A percentile compares a stretch with the other conserved stretches of the same genome.
Conservation (phyloP, 805 yeast genomes). For the Pichia rugopelliculosa region DNA sequence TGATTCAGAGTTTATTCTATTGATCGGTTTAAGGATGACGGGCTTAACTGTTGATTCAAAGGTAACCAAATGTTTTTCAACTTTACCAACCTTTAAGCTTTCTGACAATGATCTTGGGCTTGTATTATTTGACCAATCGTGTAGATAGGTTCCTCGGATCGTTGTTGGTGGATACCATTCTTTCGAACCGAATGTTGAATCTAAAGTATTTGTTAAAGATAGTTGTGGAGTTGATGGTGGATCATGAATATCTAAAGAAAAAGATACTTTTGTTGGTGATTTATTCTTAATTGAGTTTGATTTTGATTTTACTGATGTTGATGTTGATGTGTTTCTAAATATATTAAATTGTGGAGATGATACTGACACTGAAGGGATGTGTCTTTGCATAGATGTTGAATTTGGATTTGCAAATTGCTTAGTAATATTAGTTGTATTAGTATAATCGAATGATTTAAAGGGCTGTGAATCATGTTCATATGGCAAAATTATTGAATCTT, state of each 20-base stretch:
- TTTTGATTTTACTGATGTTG: background rate
- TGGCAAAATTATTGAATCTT: background rate
- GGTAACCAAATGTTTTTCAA: background rate
- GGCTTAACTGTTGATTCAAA: background rate
- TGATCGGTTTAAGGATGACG: background rate
- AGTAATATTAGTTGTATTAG: background rate
- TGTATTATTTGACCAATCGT: slow-evolving; percentile 21
- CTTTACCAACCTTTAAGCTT: slow-evolving; percentile 7
- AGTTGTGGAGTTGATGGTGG: background rate
- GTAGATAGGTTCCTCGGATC: slow-evolving; percentile 26
- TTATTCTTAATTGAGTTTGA: background rate
- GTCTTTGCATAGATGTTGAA: background rate
- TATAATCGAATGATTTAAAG: background rate
- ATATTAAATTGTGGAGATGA: slow-evolving; percentile 1
- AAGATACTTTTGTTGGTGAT: background rate
- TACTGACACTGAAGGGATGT: background rate
- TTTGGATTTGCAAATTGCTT: background rate
- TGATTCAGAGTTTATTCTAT: background rate
- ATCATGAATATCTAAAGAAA: background rate
- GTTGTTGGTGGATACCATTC: slow-evolving; percentile 18
- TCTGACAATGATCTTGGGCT: slow-evolving; percentile 6
- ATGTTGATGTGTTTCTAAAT: background rate
- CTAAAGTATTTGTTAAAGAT: background rate
- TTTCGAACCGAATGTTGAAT: background rate
- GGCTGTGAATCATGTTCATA: background rate